These are phyloP conservation scores for Alternaria ethzedia DNA, from an alignment of 2,329 filamentous ascomycete species.

Conservation along the genomic window DNA sequence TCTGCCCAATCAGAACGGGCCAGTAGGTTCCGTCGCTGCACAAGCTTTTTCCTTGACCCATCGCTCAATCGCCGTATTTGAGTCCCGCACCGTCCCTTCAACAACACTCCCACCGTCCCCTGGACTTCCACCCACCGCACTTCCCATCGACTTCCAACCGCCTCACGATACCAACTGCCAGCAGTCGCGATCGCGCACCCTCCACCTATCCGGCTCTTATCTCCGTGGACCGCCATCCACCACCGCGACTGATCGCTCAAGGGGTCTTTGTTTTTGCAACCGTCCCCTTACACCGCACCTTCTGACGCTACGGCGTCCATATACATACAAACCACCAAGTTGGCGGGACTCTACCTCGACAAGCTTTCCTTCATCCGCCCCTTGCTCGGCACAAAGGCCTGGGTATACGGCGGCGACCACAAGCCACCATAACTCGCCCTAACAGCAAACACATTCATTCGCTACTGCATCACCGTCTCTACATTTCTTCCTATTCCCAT, in stretches of 20 bases:
- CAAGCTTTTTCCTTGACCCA: constrained; percentile 15
- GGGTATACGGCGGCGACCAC: constrained; percentile 92
- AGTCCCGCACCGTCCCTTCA: constrained; percentile 17
- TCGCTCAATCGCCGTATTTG: constrained; percentile 8
- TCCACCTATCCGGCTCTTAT: constrained; percentile 22
- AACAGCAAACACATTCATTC: constrained; percentile 17
- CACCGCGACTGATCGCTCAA: constrained; percentile 34
- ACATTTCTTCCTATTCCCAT: constrained; percentile 28
- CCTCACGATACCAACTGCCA: background rate
- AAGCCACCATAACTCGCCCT: constrained; percentile 90
- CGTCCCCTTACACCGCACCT: constrained; percentile 18
- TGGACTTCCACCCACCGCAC: constrained; percentile 26
- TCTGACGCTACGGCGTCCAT: constrained; percentile 50
- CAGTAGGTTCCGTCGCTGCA: constrained; percentile 3
- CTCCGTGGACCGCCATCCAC: constrained; percentile 23
- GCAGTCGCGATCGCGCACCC: constrained; percentile 15
- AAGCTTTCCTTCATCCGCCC: constrained; percentile 80
- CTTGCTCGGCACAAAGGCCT: constrained; percentile 88
- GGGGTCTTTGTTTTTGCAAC: constrained; percentile 27
- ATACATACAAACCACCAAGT: constrained; percentile 74
- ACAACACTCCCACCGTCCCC: constrained; percentile 32
- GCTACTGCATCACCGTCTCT: constrained; percentile 24
- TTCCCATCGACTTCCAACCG: background rate
- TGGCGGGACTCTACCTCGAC: constrained; percentile 81
- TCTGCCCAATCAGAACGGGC: constrained; percentile 15